These are phyloP conservation scores for Simmondsia chinensis DNA, from an alignment of 148 eudicot genomes.

Conservation along the genomic window DNA sequence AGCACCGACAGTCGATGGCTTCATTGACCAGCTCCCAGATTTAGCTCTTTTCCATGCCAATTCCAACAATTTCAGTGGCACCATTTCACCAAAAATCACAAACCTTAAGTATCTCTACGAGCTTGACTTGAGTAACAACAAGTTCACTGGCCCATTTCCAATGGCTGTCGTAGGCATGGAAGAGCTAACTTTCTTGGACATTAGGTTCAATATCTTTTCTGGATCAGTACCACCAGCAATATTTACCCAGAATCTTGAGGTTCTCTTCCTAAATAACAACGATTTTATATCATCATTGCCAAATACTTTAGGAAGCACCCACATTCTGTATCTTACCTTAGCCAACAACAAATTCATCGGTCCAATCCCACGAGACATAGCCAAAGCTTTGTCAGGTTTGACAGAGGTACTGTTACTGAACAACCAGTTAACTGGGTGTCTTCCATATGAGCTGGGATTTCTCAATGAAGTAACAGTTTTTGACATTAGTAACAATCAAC, in stretches of 20 bases:
- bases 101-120: constrained; percentile 65
- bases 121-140: constrained; percentile 84
- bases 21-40: constrained; percentile 71
- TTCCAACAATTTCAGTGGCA: constrained; percentile 61
- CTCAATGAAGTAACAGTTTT: constrained; percentile 22
- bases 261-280: constrained; percentile 28
- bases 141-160: constrained; percentile 67
- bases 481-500: constrained; percentile 19
- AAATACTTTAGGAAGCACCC: constrained; percentile 13
- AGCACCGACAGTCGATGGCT: constrained; percentile 55
- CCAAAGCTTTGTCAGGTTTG: constrained; percentile 14
- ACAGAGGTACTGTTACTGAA: constrained; percentile 21
- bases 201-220: constrained; percentile 59
- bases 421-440: constrained; percentile 29
- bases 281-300: constrained; percentile 22
- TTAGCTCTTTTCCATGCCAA: constrained; percentile 81
- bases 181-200: constrained; percentile 45
- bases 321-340: constrained; percentile 26
- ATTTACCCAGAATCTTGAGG: constrained; percentile 45
- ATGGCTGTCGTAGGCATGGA: constrained; percentile 43
- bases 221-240: constrained; percentile 70
- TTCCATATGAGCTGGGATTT: constrained; percentile 29
- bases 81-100: constrained; percentile 40
- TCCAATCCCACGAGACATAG: constrained; percentile 20
- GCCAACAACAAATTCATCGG: constrained; percentile 32